phyloP scores from a whole-genome alignment of 2,329 filamentous ascomycete genomes.

The Moelleriella libera region DNA sequence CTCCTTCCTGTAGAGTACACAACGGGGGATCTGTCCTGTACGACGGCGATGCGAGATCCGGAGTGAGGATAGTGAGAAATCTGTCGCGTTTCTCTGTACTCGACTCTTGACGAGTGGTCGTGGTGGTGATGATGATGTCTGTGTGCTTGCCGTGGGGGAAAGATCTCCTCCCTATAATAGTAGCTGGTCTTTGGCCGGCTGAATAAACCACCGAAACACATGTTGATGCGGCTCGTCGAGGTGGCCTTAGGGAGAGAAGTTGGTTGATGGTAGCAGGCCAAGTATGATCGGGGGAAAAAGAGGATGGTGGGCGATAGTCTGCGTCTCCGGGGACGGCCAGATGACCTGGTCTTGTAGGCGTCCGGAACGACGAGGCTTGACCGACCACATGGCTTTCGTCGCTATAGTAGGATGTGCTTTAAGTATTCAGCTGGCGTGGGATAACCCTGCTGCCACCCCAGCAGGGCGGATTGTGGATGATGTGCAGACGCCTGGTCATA shows the following conservation, averaged over 20 bases:
- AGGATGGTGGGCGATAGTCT: no score
- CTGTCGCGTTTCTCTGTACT: background rate
- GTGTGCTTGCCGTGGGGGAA: constrained; percentile 24
- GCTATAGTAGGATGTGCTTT: no score
- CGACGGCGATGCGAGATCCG: constrained; percentile 14
- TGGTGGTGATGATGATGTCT: constrained; percentile 20
- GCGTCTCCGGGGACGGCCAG: no score
- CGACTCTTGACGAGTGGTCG: constrained; percentile 4
- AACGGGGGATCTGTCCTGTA: constrained; percentile 20
- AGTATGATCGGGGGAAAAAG: no score
- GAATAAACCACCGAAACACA: constrained; percentile 30
- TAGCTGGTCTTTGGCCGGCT: constrained; percentile 29
- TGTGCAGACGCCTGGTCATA: background rate
- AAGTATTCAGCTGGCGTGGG: no score
- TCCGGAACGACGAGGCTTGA: no score
- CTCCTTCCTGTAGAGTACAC: background rate
- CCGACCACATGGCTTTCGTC: no score
- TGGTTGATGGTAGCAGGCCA: no score
- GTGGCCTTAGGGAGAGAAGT: no score
- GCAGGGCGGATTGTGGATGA: background rate
- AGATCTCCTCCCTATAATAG: constrained; percentile 41
- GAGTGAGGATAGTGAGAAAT: background rate
- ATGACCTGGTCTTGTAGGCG: no score
- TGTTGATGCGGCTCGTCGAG: constrained; percentile 13
- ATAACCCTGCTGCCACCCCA: background rate